These are phyloP conservation scores for Tubosaeta sp. DNA, from an alignment of 768 basidiomycete genomes.

Conservation along the genomic window DNA sequence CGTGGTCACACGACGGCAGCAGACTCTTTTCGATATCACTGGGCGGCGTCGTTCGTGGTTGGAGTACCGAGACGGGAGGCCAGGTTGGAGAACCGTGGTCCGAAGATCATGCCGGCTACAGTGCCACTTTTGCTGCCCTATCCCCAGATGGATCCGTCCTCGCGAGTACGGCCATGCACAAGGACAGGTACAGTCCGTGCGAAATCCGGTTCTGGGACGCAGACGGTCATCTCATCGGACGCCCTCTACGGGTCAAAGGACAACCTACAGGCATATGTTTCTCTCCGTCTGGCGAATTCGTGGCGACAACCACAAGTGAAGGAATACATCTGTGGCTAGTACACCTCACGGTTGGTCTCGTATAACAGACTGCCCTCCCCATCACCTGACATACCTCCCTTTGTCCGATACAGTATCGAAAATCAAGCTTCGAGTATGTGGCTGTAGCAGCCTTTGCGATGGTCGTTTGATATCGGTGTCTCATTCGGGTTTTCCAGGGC, in stretches of 20 bases:
- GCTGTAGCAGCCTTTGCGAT: neutral
- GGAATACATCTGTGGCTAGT: constrained; percentile 4
- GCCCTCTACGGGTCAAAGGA: neutral
- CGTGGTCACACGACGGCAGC: constrained; percentile 6
- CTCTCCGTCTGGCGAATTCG: constrained; percentile 6
- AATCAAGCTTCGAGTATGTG: neutral
- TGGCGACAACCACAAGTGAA: neutral
- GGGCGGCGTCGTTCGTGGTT: neutral
- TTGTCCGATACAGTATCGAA: no score
- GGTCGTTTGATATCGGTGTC: neutral
- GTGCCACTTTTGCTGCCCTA: neutral
- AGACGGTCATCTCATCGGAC: neutral
- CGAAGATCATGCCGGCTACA: constrained; percentile 5
- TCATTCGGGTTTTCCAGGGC: neutral
- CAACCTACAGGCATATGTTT: neutral
- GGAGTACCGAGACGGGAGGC: neutral
- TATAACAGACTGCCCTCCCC: no score
- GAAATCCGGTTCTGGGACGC: constrained; percentile 2
- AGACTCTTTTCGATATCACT: neutral
- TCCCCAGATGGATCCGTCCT: constrained; percentile 1
- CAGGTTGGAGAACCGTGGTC: constrained; percentile 6
- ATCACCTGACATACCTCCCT: no score
- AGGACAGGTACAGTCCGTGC: no score
- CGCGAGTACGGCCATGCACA: neutral
- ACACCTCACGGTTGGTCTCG: no score